Conservation (phyloP, 108 stramenopile species). For the Nitzschia sp. region DNA sequence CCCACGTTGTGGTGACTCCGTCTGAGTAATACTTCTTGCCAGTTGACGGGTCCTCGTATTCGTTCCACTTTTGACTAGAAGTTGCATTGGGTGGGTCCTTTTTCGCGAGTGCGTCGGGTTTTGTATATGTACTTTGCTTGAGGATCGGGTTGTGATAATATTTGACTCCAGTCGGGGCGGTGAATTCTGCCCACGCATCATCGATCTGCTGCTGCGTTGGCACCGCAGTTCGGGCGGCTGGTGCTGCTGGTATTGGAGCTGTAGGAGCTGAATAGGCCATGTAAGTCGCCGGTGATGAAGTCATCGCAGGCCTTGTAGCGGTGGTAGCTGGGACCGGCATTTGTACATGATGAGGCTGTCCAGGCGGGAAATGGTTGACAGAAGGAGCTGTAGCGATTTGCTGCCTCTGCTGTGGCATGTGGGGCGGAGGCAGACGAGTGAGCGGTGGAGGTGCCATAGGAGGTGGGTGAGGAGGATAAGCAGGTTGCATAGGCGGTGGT, state of each 20-base stretch:
- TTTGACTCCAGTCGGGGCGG: slow-evolving; percentile 49
- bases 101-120: slow-evolving; percentile 48
- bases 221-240: slow-evolving; percentile 4
- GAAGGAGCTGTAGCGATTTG: neutral
- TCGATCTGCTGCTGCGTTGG: slow-evolving; percentile 33
- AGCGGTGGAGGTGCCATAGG: slow-evolving; percentile 11
- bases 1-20: slow-evolving; percentile 81
- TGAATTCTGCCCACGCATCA: slow-evolving; percentile 69
- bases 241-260: slow-evolving; percentile 5
- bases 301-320: neutral
- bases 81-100: slow-evolving; percentile 8
- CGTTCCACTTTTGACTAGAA: slow-evolving; percentile 52
- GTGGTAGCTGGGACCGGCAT: neutral
- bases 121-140: slow-evolving; percentile 58
- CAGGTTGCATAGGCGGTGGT: slow-evolving; percentile 16
- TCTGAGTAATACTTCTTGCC: slow-evolving; percentile 84
- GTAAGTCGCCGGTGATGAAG: neutral
- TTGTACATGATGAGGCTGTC: neutral
- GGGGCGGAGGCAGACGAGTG: slow-evolving; percentile 16
- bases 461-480: neutral
- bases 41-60: slow-evolving; percentile 61
- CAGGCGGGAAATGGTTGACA: neutral
- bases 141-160: slow-evolving; percentile 73
- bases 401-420: slow-evolving; percentile 1
- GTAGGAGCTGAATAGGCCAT: neutral